Base-by-base conservation (phyloP, 1,284 basidiomycete genomes). In the Papiliotrema nemorosa region DNA sequence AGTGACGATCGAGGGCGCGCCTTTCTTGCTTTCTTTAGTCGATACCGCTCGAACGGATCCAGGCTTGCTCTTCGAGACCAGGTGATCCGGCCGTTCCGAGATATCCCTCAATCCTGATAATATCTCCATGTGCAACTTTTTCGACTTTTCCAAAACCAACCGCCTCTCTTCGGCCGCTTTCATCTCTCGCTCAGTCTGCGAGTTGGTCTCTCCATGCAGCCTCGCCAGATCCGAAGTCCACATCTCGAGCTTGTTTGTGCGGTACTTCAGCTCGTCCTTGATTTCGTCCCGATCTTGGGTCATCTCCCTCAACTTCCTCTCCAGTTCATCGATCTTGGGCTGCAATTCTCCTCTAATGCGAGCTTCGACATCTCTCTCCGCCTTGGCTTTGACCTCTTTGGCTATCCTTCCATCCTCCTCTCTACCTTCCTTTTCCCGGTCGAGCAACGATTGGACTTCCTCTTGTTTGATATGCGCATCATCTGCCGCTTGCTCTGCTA, bases 271-370 rank as follows among this genome's bases (percentile, higher is more conserved):
- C 29, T 44, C 42, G 9, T 12, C 26, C 9, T n/a, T 31, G 14
- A n/a, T n/a, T 21, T 44, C 42, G 42, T 44, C 42, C 42, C 42
- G n/a, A 5, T 44, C 27, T 3, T 12, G 18, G n/a, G 42, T 44
- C 27, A 20, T 44, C 27, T 44, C 42, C 31, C 34, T 44, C 5
- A 44, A 25, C 5, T 18, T 16, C 21, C 20, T 18, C 31, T 44
- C 42, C 31, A 44, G 21, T 3, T 44, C 42, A 2, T 27, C 42
- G 34, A 44, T 44, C 31, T 44, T 44, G 29, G 42, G 42, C 13
- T 44, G 29, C 16, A 44, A 31, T 21, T 44, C 42, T 4, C 14
- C 42, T 31, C 42, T 4, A n/a, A 44, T 22, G 3, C 21, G 14
- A 16, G 20, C 4, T 3, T 44, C 31, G 16, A 12, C 12, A 9